A percentile compares a stretch with the other conserved stretches of the same genome.
phyloP scores from a whole-genome alignment of 768 basidiomycete species.

The Leccinellum albellum region DNA sequence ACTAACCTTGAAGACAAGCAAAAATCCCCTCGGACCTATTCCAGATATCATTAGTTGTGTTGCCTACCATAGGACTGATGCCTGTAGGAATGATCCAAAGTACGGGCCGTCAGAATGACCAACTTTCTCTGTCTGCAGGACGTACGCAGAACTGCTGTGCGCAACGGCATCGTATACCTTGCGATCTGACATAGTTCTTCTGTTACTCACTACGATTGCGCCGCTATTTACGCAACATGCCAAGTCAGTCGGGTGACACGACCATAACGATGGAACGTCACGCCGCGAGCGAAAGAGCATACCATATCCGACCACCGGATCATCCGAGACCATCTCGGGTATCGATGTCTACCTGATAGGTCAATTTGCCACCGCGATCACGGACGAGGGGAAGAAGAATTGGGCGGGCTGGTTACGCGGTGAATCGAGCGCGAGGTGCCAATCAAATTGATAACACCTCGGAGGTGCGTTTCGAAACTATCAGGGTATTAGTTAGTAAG shows the following conservation, averaged over 20 bases:
- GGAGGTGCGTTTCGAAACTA: slow-evolving; percentile 44
- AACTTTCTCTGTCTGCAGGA: neutral
- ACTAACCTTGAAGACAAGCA: slow-evolving; percentile 30
- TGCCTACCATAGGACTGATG: slow-evolving; percentile 57
- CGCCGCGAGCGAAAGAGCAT: slow-evolving; percentile 10
- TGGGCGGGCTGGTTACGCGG: slow-evolving; percentile 10
- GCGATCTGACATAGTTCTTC: slow-evolving; percentile 40
- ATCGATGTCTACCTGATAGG: neutral
- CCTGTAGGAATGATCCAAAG: slow-evolving; percentile 23
- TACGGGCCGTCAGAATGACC: neutral
- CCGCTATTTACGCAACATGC: slow-evolving; percentile 6
- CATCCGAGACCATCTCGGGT: slow-evolving; percentile 21
- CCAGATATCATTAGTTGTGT: slow-evolving; percentile 47
- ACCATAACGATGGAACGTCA: neutral
- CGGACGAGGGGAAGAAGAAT: slow-evolving; percentile 21
- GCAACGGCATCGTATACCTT: slow-evolving; percentile 17
- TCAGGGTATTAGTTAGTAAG: neutral
- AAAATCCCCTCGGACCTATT: slow-evolving; percentile 46
- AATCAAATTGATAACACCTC: slow-evolving; percentile 49
- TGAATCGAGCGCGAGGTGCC: slow-evolving; percentile 43
- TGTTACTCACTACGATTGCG: slow-evolving; percentile 47
- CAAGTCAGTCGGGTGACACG: neutral
- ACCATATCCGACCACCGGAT: slow-evolving; percentile 31
- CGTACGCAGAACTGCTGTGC: slow-evolving; percentile 21
- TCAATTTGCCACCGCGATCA: slow-evolving; percentile 33